Base-by-base conservation (phyloP, 208 protist species). In the Trypanosoma brucei region DNA sequence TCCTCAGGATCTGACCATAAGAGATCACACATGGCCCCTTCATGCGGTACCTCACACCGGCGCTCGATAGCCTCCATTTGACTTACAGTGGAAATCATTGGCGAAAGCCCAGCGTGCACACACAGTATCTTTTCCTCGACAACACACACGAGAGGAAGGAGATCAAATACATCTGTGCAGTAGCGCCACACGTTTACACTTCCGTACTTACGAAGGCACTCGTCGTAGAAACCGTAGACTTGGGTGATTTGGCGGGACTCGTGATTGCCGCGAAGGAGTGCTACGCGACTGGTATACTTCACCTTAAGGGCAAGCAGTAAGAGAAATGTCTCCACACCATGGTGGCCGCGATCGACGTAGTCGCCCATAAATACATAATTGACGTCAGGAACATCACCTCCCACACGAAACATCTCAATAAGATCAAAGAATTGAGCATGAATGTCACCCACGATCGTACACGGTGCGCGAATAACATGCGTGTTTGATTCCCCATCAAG, bases 121-220 rank as follows among this genome's bases (percentile, higher is more conserved):
- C 96, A 98, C 68, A 99, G 97, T 35, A 99, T 97, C 71, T 95
- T 89, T 63, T 98, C 93, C 50, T 99, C 98, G 42, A 99, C 93
- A 0, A 99, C 64, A 37, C 98, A 98, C 31, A 94, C 93, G 3
- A 99, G 84, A 7, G 96, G 93, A 5, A 99, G 84, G 60, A 98
- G 98, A 77, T 99, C 99, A 70, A 99, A 99, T 14, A 99, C 95
- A 65, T 99, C 98, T 1, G 98, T 99, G 78, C 97, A 99, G 73
- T 99, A 99, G 34, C 96, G 83, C 99, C 99, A 99, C 34, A 99
- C 98, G 68, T 99, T 99, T n/a, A 98, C 98, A 50, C 88, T 97
- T 37, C 97, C 98, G 75, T 99, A 99, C 86, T 99, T 99, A 58
- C 96, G 84, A 58, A 99, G 79, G 70, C 97, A 99, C 75, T 99